These are phyloP conservation scores for Kingdonia uniflora DNA, from an alignment of 164 flowering plant species.

Conservation along the genomic window DNA sequence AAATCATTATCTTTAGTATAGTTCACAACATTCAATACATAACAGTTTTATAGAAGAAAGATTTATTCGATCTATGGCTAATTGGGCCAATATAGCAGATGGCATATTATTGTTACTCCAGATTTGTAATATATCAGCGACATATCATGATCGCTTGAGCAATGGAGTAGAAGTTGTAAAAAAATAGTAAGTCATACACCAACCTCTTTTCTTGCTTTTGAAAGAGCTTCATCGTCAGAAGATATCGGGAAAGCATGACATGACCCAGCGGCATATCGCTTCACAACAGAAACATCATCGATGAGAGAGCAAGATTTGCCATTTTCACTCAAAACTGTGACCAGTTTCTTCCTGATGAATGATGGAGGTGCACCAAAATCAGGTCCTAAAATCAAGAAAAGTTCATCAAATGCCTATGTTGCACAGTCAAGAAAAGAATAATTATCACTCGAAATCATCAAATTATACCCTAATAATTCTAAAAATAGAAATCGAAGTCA, in stretches of 20 bases:
- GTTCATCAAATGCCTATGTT: no score
- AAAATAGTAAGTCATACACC: background rate
- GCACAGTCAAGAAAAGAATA: no score
- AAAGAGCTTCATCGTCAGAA: slow-evolving; percentile 86
- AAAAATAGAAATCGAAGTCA: no score
- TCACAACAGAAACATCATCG: slow-evolving; percentile 72
- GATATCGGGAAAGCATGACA: slow-evolving; percentile 75
- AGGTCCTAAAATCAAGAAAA: slow-evolving; percentile 47
- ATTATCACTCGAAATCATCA: no score
- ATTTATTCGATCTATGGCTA: no score
- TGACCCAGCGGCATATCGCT: slow-evolving; percentile 72
- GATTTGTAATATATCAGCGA: no score
- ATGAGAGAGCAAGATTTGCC: slow-evolving; percentile 68
- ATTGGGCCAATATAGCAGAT: no score
- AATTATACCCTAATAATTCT: no score
- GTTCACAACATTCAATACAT: no score
- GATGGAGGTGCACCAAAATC: slow-evolving; percentile 76
- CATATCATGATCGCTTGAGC: no score
- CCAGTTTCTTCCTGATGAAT: slow-evolving; percentile 59
- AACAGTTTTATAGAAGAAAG: no score
- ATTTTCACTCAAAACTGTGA: slow-evolving; percentile 57
- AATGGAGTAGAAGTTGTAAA: background rate
- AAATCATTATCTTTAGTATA: no score
- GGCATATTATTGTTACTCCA: background rate
- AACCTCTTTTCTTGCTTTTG: slow-evolving; percentile 79